These are phyloP conservation scores for Lablab purpureus DNA, from an alignment of 306 rosid genomes.

Conservation along the genomic window DNA sequence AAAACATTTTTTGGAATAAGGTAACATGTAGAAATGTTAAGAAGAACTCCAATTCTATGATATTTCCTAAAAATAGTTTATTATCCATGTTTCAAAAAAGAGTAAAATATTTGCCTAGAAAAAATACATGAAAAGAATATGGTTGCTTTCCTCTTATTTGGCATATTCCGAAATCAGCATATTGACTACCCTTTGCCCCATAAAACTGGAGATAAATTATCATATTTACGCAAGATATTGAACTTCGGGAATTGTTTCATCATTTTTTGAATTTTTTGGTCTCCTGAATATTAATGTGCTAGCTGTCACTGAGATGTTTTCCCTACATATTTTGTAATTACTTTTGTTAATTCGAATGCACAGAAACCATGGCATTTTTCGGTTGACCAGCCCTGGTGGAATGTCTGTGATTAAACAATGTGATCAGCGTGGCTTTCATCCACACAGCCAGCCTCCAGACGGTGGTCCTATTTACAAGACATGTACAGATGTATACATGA, in stretches of 20 bases:
- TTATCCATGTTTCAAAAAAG: neutral
- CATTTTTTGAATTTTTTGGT: neutral
- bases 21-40: neutral
- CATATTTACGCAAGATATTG: neutral
- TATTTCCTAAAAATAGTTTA: neutral
- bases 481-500: constrained; percentile 96
- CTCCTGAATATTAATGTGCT: neutral
- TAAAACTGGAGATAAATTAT: constrained; percentile 6
- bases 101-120: neutral
- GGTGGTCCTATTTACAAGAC: constrained; percentile 87
- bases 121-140: neutral
- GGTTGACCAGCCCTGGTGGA: constrained; percentile 90
- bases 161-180: neutral
- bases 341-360: constrained; percentile 33
- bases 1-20: constrained; percentile 1
- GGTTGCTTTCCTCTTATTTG: neutral
- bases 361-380: constrained; percentile 96
- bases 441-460: constrained; percentile 83
- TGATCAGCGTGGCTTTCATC: constrained; percentile 94
- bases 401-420: constrained; percentile 92
- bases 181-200: neutral
- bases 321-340: constrained; percentile 10
- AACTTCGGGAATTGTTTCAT: neutral
- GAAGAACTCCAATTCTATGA: constrained; percentile 5
- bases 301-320: neutral